Evolutionary conservation across 129 eudicot species (phyloP).

Genomic region (Flaveria robusta): DNA sequence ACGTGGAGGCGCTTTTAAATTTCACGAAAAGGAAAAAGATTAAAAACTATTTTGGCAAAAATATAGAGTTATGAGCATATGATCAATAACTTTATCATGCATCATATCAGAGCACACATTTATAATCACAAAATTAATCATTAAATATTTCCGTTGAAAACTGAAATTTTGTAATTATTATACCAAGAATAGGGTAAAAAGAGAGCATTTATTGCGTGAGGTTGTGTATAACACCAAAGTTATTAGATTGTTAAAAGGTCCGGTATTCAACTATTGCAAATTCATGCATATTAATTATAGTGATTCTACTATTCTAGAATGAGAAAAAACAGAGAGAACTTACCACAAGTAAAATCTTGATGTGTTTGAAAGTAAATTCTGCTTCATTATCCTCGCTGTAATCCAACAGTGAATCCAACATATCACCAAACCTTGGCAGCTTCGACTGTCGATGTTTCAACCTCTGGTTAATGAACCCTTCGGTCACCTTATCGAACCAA

Average conservation of each 20-base stretch:
- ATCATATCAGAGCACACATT: background rate
- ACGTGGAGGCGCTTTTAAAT: no score
- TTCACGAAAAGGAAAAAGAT: no score
- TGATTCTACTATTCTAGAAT: no score
- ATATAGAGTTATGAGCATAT: no score
- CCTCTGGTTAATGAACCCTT: background rate
- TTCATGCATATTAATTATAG: no score
- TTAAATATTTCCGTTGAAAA: background rate
- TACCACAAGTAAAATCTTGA: constrained; percentile 7
- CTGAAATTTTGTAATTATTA: background rate
- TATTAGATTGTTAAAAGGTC: no score
- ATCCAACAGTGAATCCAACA: constrained; percentile 4
- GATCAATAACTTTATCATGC: no score
- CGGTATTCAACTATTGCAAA: no score
- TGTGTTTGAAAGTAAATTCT: background rate
- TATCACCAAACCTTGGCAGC: background rate
- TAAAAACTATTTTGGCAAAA: no score
- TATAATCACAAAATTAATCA: background rate
- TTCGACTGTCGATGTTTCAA: background rate
- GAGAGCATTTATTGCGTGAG: no score
- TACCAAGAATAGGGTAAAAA: background rate
- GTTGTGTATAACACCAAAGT: no score
- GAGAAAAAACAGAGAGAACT: no score
- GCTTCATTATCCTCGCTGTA: background rate
- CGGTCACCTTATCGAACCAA: background rate